phyloP scores from a whole-genome alignment of 1,284 basidiomycete genomes.

The Naganishia liquefaciens region DNA sequence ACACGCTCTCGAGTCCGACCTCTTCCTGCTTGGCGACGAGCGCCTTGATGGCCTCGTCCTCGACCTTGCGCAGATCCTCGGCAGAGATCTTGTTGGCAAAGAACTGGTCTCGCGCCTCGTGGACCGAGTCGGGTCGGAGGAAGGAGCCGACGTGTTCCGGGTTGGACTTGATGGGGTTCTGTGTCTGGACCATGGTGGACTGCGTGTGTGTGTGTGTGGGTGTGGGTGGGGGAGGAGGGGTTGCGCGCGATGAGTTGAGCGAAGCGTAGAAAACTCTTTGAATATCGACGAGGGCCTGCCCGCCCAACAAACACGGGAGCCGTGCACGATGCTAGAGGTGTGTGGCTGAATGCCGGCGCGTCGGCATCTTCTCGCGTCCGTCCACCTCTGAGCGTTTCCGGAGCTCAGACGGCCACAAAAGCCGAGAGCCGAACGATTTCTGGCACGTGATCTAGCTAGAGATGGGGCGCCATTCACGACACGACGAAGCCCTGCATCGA shows the following conservation, averaged over 20 bases:
- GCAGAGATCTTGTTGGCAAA: slow-evolving; percentile 55
- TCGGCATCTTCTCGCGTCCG: not conserved
- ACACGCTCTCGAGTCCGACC: slow-evolving; percentile 61
- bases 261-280: too few species aligned
- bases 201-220: not conserved
- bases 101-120: slow-evolving; percentile 57
- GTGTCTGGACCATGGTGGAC: slow-evolving; percentile 27
- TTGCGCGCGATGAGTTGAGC: too few species aligned
- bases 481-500: too few species aligned
- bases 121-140: slow-evolving; percentile 61
- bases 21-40: slow-evolving; percentile 61
- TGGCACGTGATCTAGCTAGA: too few species aligned
- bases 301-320: too few species aligned
- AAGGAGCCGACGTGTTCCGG: slow-evolving; percentile 58
- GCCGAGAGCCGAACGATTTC: too few species aligned
- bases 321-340: too few species aligned
- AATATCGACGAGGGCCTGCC: too few species aligned
- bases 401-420: not conserved
- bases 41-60: slow-evolving; percentile 61
- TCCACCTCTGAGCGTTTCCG: not conserved
- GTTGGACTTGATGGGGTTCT: slow-evolving; percentile 25
- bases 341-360: not conserved
- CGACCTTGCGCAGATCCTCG: slow-evolving; percentile 57
- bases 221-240: not conserved
- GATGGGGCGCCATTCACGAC: too few species aligned